Evolutionary conservation across 2,329 filamentous ascomycete genomes (phyloP), one percentile per base, ranked within the genome.

Genomic region (Penicillium sp.): DNA sequence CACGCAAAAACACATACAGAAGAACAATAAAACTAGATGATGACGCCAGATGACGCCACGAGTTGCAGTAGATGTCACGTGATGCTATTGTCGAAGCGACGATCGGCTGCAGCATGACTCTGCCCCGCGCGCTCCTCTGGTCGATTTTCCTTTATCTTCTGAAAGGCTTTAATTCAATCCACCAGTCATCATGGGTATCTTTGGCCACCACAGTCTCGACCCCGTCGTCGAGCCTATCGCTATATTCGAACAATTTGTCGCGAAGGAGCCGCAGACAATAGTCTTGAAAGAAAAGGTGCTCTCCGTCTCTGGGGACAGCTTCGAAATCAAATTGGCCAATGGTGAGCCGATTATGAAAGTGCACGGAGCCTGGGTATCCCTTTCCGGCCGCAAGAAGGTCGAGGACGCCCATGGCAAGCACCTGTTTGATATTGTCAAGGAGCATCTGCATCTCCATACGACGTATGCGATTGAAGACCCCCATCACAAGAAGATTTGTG

Each of bases 301-400:
- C 51, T 86, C 84, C 3, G 70, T 86, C 8, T 79, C 79, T 1
- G 83, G 83, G 51, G 84, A 88, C 70, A 82, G 78, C 67, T 88
- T 87, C 70, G 80, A 81, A 56, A 80, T 88, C 67, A 79, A 77
- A 48, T 77, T 80, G 5, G 69, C 76, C 40, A 78, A 76, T 52
- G 82, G 82, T 20, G 71, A 76, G 20, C 76, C 80, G 0, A 60
- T 86, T 28, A 69, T 86, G 55, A 77, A 78, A 56, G 79, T 86
- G 39, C 71, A 83, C 55, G 83, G 82, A 58, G 79, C 80, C 50
- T 63, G 77, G 53, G 61, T 83, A 1, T 56, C 57, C 0, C 9
- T 63, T 13, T 61, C 57, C 9, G 61, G 56, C 25, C 61, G 61
- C 38, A 63, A 63, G 53, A 59, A 55, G 43, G 51, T 63, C 24